phyloP scores from a whole-genome alignment of 345 rosid species.

The Euphorbia tirucalli region DNA sequence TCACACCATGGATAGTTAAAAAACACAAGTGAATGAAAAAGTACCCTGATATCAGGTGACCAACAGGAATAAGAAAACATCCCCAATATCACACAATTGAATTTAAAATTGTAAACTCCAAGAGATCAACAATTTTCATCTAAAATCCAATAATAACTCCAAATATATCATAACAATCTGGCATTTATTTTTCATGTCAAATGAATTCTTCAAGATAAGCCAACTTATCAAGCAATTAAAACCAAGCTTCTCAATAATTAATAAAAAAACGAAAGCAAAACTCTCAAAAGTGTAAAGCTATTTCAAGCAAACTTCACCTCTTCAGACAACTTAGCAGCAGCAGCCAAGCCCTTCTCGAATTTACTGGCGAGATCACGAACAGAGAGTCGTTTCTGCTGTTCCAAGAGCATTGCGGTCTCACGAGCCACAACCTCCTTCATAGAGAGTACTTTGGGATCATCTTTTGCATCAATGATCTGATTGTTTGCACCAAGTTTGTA shows the following conservation, averaged over 20 bases:
- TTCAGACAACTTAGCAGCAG: constrained; percentile 92
- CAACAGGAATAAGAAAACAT: neutral
- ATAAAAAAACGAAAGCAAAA: constrained; percentile 1
- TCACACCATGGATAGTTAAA: constrained; percentile 5
- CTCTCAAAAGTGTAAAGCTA: neutral
- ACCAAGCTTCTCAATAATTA: neutral
- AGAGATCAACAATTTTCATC: neutral
- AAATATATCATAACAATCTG: neutral
- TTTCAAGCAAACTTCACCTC: constrained; percentile 50
- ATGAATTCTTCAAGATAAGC: neutral
- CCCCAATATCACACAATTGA: neutral
- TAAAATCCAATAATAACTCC: neutral
- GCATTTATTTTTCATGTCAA: neutral
- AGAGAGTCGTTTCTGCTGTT: constrained; percentile 93
- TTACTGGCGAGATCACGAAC: constrained; percentile 92
- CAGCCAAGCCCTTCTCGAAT: constrained; percentile 93
- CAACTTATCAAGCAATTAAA: neutral
- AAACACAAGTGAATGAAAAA: constrained; percentile 1
- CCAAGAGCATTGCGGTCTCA: constrained; percentile 81
- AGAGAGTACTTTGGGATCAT: constrained; percentile 65
- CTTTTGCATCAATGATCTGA: constrained; percentile 70
- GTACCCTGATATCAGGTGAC: neutral
- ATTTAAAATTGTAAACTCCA: neutral
- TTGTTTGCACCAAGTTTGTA: constrained; percentile 76
- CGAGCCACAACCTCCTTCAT: constrained; percentile 95